These are phyloP conservation scores for Ambispora gerdemannii DNA, from an alignment of 192 early-diverging fungal species.

Conservation along the genomic window DNA sequence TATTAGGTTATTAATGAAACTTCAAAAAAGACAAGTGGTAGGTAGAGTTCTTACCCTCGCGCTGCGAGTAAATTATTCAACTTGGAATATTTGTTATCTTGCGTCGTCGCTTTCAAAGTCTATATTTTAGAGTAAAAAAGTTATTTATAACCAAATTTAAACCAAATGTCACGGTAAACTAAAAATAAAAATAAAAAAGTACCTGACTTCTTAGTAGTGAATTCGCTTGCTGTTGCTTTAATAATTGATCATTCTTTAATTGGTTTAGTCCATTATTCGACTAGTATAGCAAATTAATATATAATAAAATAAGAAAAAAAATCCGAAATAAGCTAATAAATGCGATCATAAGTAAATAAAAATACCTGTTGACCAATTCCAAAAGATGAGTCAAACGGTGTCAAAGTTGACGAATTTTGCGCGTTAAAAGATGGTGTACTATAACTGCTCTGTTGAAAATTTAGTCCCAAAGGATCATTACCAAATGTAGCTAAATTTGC, in stretches of 20 bases:
- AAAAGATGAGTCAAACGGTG: neutral
- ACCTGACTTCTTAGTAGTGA: no score
- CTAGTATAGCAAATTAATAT: neutral
- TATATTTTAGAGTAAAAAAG: neutral
- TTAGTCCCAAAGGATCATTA: neutral
- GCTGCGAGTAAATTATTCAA: constrained; percentile 2
- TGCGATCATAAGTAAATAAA: no score
- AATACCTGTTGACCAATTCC: neutral
- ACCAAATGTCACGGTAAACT: neutral
- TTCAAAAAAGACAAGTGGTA: neutral
- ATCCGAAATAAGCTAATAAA: no score
- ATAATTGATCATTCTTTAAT: neutral
- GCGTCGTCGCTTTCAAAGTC: neutral
- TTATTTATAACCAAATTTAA: no score
- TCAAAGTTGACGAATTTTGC: no score
- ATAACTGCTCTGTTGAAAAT: neutral
- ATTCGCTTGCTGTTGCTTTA: no score
- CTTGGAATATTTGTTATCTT: constrained; percentile 8
- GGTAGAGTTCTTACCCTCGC: neutral
- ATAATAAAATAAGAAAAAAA: no score
- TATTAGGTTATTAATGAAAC: neutral
- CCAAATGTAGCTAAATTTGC: neutral
- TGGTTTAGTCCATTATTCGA: neutral
- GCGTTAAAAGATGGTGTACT: neutral
- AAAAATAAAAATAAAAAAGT: neutral